Percentiles rank a stretch among this genome's conserved stretches.
Conservation (phyloP, 2,329 filamentous ascomycete genomes). For the Herpomyces periplanetae region DNA sequence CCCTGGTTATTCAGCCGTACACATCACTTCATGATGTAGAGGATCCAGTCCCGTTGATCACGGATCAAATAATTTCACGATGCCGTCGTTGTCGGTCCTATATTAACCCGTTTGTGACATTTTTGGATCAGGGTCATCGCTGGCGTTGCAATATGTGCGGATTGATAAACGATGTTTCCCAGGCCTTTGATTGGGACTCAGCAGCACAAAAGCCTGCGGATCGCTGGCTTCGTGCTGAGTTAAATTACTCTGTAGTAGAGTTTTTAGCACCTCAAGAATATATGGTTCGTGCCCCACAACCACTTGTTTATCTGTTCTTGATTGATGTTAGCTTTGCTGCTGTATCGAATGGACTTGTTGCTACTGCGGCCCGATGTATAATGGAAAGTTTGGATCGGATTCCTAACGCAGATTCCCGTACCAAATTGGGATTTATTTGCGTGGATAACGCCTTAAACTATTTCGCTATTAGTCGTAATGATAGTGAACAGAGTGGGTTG, state of each 20-base stretch:
- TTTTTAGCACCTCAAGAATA: slow-evolving; percentile 96
- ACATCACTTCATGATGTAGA: slow-evolving; percentile 67
- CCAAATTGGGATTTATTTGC: slow-evolving; percentile 67
- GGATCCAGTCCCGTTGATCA: slow-evolving; percentile 56
- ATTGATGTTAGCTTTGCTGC: slow-evolving; percentile 76
- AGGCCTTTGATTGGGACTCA: slow-evolving; percentile 93
- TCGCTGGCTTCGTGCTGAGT: slow-evolving; percentile 55
- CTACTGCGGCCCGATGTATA: slow-evolving; percentile 68
- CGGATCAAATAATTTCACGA: slow-evolving; percentile 85
- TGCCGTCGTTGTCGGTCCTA: slow-evolving; percentile 85
- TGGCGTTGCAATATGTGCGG: slow-evolving; percentile 99
- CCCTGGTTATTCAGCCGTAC: slow-evolving; percentile 82
- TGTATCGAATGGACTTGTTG: slow-evolving; percentile 57
- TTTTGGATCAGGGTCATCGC: slow-evolving; percentile 77
- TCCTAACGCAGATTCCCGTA: slow-evolving; percentile 82
- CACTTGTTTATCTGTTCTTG: slow-evolving; percentile 72
- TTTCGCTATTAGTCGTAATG: slow-evolving; percentile 69
- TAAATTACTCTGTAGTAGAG: slow-evolving; percentile 87
- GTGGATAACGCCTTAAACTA: slow-evolving; percentile 85
- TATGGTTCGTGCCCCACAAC: slow-evolving; percentile 89
- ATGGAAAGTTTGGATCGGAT: slow-evolving; percentile 79
- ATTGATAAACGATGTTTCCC: slow-evolving; percentile 89
- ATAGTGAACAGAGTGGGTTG: slow-evolving; percentile 44
- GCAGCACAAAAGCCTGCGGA: slow-evolving; percentile 64
- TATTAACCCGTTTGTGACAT: slow-evolving; percentile 88